Base-by-base conservation (phyloP, 805 yeast species). In the Candida coquimbonensis region DNA sequence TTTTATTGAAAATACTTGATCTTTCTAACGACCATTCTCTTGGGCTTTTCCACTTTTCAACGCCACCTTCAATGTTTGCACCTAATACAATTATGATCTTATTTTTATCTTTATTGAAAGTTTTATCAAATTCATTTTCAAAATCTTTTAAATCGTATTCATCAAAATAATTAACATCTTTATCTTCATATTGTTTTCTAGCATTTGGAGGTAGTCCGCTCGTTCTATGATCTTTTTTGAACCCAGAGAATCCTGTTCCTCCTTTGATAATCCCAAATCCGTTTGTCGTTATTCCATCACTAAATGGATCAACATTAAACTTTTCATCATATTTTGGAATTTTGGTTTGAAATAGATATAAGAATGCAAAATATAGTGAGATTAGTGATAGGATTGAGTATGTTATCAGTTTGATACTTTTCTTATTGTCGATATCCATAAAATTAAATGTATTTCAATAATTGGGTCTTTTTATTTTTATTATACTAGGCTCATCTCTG, bases 11-110 rank as follows among this genome's bases (percentile, higher is more conserved):
- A 26, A 74, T 66, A 4, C 76, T 69, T 3, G 73, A 63, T 33
- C 76, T 65, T 55, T 74, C 80, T 53, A 73, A 69, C 9, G 73
- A 63, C 74, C 74, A 69, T 44, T 61, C 62, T 46, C 67, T 66
- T 33, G 68, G 63, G 5, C 68, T 61, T 46, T 67, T 69, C 59
- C 70, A 63, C 43, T 59, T 61, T 40, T 64, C 62, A 19, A 69
- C 69, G 40, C 74, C 73, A 24, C 70, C 67, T 48, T 68, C 70
- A 8, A 60, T 44, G n/a, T 68, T 65, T 25, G 67, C 70, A n/a
- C 72, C 72, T 33, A 69, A 47, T 5, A 69, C 50, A 3, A 69
- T 53, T 31, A 67, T 63, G 5, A 69, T 57, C 42, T 61, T 66
- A 36, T 68, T 62, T 42, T 57, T 59, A 4, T 48, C 47, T 26